These are phyloP conservation scores for Sarcodon aspratus DNA, from an alignment of 768 basidiomycete genomes.

Conservation along the genomic window DNA sequence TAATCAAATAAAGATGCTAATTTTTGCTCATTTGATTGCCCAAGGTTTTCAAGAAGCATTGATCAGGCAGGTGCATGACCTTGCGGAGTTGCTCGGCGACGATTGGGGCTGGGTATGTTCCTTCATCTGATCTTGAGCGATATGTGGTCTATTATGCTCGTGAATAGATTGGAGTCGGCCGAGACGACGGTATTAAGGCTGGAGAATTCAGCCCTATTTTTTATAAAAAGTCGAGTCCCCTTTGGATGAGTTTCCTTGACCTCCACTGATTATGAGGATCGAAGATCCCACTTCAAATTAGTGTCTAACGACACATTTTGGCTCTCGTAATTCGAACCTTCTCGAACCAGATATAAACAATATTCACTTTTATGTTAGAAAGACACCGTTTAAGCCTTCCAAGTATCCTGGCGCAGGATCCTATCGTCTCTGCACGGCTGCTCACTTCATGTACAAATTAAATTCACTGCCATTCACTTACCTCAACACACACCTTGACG, in stretches of 20 bases:
- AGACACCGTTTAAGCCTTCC: conserved; percentile 37
- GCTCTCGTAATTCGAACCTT: conserved; percentile 31
- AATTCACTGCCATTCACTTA: conserved; percentile 21
- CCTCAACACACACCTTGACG: conserved; percentile 45
- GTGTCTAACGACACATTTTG: conserved; percentile 39
- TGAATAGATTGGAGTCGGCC: conserved; percentile 42
- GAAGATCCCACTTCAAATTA: conserved; percentile 23
- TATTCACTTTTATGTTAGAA: conserved; percentile 13
- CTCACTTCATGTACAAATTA: conserved; percentile 21
- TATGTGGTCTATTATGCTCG: background rate
- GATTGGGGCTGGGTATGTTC: conserved; percentile 40
- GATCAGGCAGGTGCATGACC: conserved; percentile 42
- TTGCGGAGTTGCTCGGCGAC: conserved; percentile 39
- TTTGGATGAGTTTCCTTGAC: background rate
- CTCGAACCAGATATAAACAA: background rate
- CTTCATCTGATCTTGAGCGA: background rate
- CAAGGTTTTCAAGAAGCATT: conserved; percentile 44
- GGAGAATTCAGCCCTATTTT: conserved; percentile 60
- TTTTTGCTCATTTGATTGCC: background rate
- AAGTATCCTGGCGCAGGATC: conserved; percentile 40
- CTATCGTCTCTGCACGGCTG: conserved; percentile 35
- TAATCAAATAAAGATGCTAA: background rate
- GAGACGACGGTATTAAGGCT: conserved; percentile 41
- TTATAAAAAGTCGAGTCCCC: conserved; percentile 30
- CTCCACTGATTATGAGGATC: background rate